These are phyloP conservation scores for Tulasnella sp. DNA, from an alignment of 768 basidiomycete species.

Conservation along the genomic window DNA sequence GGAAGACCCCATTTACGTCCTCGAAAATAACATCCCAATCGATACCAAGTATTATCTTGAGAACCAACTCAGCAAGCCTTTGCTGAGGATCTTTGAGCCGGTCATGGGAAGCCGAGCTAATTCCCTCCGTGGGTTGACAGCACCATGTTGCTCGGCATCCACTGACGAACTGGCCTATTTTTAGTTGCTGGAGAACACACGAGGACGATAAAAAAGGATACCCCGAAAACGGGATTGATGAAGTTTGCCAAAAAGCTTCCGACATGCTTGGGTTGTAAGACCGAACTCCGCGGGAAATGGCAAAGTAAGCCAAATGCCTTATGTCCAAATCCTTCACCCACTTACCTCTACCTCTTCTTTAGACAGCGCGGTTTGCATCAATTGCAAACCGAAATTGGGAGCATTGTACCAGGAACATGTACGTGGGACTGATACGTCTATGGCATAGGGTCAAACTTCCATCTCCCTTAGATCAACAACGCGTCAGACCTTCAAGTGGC, in stretches of 20 bases:
- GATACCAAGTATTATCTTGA: constrained; percentile 98
- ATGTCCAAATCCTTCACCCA: background rate
- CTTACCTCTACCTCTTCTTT: background rate
- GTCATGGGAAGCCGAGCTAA: constrained; percentile 80
- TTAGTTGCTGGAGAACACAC: constrained; percentile 96
- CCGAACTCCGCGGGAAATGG: constrained; percentile 75
- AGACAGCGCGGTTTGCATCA: constrained; percentile 94
- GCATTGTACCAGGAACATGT: constrained; percentile 94
- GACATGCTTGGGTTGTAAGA: constrained; percentile 94
- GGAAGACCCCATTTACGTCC: constrained; percentile 93
- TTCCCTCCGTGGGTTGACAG: constrained; percentile 58
- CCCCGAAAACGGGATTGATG: constrained; percentile 95
- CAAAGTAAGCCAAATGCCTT: constrained; percentile 45
- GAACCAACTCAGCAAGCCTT: constrained; percentile 93
- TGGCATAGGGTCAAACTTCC: background rate
- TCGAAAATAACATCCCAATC: constrained; percentile 97
- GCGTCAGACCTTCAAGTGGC: constrained; percentile 82
- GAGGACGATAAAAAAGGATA: constrained; percentile 90
- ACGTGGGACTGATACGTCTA: constrained; percentile 26
- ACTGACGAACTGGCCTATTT: constrained; percentile 23
- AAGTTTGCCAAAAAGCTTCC: constrained; percentile 96
- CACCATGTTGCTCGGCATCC: background rate
- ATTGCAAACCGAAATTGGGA: constrained; percentile 78
- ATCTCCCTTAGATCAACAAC: constrained; percentile 35
- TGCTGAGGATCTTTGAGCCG: constrained; percentile 97